Evolutionary conservation across 805 yeast species (phyloP).

Genomic region (Tetrapisispora fleetii): DNA sequence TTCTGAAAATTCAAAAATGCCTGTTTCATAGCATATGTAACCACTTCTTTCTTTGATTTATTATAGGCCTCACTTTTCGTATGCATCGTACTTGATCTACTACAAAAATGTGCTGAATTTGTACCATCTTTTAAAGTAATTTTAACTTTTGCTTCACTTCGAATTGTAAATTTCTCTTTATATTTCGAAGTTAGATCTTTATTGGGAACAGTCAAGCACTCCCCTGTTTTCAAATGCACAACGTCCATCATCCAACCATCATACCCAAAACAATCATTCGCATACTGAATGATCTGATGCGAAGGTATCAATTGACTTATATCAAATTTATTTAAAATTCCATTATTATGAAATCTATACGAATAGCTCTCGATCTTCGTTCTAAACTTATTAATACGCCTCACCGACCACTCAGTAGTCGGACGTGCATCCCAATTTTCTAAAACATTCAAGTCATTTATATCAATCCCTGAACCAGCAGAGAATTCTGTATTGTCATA

Average conservation of each 20-base stretch:
- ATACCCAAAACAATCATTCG: constrained; percentile 46
- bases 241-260: constrained; percentile 48
- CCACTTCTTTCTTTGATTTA: constrained; percentile 75
- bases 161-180: constrained; percentile 17
- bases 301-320: constrained; percentile 27
- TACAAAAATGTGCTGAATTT: constrained; percentile 67
- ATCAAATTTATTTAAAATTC: constrained; percentile 19
- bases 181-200: constrained; percentile 6
- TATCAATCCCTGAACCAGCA: constrained; percentile 15
- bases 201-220: constrained; percentile 6
- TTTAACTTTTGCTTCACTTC: constrained; percentile 41
- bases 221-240: constrained; percentile 17
- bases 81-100: constrained; percentile 55
- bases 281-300: constrained; percentile 30
- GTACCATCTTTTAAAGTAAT: constrained; percentile 75
- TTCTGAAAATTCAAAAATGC: constrained; percentile 74
- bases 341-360: constrained; percentile 21
- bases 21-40: constrained; percentile 75
- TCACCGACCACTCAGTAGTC: constrained; percentile 39
- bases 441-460: constrained; percentile 17
- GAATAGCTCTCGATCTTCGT: constrained; percentile 34
- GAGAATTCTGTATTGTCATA: constrained; percentile 13
- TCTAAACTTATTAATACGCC: constrained; percentile 39
- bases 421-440: constrained; percentile 31
- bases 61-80: constrained; percentile 63